Percentiles rank a stretch among this genome's conserved stretches.
These are phyloP conservation scores for Heliamphora ciliata DNA, from an alignment of 179 eudicot species.

Conservation along the genomic window DNA sequence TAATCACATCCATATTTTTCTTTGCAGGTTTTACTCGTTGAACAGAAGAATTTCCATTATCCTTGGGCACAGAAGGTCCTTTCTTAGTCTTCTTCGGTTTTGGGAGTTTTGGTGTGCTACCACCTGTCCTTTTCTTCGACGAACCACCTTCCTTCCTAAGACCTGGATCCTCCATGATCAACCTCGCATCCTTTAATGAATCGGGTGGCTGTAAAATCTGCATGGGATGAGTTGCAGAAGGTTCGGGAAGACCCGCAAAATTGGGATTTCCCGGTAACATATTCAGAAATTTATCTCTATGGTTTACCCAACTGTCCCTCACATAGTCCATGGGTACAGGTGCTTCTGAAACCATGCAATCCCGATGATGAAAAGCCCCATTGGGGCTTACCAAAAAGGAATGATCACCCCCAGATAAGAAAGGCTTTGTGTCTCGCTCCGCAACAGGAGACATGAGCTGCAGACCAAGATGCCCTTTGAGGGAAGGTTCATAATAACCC, in stretches of 20 bases:
- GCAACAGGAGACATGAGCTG: constrained; percentile 46
- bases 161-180: constrained; percentile 33
- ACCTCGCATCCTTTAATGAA: constrained; percentile 39
- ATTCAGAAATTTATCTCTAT: constrained; percentile 45
- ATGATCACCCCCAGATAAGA: constrained; percentile 38
- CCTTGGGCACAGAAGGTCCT: constrained; percentile 45
- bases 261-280: constrained; percentile 49
- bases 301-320: constrained; percentile 55
- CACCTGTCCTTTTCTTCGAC: constrained; percentile 48
- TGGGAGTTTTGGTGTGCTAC: constrained; percentile 42
- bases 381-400: constrained; percentile 11
- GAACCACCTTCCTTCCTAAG: constrained; percentile 40
- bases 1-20: constrained; percentile 59
- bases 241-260: constrained; percentile 38
- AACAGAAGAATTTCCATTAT: constrained; percentile 43
- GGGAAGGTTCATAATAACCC: constrained; percentile 56
- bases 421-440: constrained; percentile 37
- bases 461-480: constrained; percentile 41
- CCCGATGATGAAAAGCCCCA: constrained; percentile 43
- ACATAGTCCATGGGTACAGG: constrained; percentile 52
- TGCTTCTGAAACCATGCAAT: constrained; percentile 39
- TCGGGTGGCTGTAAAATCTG: constrained; percentile 62
- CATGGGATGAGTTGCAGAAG: constrained; percentile 43
- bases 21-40: constrained; percentile 52
- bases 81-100: constrained; percentile 67